These are phyloP conservation scores for Yarrowia sp. DNA, from an alignment of 805 yeast genomes.

Conservation along the genomic window DNA sequence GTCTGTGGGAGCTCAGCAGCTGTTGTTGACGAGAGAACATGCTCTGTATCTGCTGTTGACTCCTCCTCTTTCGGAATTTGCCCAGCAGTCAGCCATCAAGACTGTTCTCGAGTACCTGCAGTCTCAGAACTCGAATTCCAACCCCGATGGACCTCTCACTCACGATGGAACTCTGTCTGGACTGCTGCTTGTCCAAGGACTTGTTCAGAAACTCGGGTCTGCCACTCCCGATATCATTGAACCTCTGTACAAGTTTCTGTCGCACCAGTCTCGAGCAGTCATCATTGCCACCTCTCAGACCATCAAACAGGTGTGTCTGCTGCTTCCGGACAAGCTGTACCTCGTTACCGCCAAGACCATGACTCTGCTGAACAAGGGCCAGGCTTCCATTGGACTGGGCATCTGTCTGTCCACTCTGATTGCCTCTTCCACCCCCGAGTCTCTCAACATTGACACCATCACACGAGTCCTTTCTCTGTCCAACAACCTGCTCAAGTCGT, in stretches of 20 bases:
- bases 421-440: slow-evolving; percentile 44
- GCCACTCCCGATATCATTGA: slow-evolving; percentile 43
- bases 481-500: slow-evolving; percentile 54
- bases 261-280: slow-evolving; percentile 41
- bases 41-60: slow-evolving; percentile 15
- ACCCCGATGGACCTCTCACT: slow-evolving; percentile 9
- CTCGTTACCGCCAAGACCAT: slow-evolving; percentile 46
- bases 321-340: slow-evolving; percentile 40
- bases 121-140: slow-evolving; percentile 18
- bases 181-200: slow-evolving; percentile 42
- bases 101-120: slow-evolving; percentile 43
- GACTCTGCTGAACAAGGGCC: slow-evolving; percentile 41
- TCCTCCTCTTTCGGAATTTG: slow-evolving; percentile 39
- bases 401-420: slow-evolving; percentile 45
- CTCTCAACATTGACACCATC: slow-evolving; percentile 55
- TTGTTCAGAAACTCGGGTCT: slow-evolving; percentile 47
- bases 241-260: slow-evolving; percentile 35
- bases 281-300: slow-evolving; percentile 38
- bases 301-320: slow-evolving; percentile 42
- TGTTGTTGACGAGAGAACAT: slow-evolving; percentile 12
- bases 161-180: slow-evolving; percentile 18
- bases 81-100: slow-evolving; percentile 43
- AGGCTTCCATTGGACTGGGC: slow-evolving; percentile 46
- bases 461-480: slow-evolving; percentile 50
- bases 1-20: slow-evolving; percentile 21